Evolutionary conservation across 306 rosid genomes (phyloP), one percentile per base, ranked within the genome.

Genomic region (Dryas alaskensis): DNA sequence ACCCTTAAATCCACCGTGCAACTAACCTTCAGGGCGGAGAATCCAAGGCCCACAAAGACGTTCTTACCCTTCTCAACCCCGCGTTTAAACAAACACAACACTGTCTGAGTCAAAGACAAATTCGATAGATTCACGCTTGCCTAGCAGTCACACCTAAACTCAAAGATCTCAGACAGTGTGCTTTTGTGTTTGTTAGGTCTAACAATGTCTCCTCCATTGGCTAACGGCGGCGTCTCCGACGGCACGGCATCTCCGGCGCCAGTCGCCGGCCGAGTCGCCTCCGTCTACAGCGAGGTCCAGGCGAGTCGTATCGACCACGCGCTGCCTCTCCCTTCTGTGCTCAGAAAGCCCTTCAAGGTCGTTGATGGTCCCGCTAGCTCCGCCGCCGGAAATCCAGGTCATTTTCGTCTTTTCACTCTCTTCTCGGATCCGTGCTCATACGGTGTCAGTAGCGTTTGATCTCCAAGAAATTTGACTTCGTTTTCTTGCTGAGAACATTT

Each of bases 371-470:
- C 99, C 2, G 82, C 67, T 1, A 92, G 97, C 90, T 87, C 99
- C 16, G 99, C 99, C 42, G 97, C 97, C 37, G 99, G 98, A 4
- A 95, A 87, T 78, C 97, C 99, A 69, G 98, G 98, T 95, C 43
- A 52, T 3, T 65, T 78, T 72, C 10, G 31, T 48, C 42, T 0
- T 63, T 52, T 55, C 46, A 17, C 19, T 3, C 55, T 31, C 61
- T 65, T 5, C 27, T 83, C 70, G 50, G 86, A 84, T 90, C 87
- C 64, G 16, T 13, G 19, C 22, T 22, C 44, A 8, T 1, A 42
- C 47, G 66, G 49, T 65, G 6, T 50, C 25, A 14, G 59, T 49
- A 4, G 67, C 25, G 45, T 78, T 63, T 51, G 47, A 67, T 80
- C 66, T 57, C 2, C 3, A 19, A 22, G 60, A 74, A 45, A 44